A percentile compares a stretch with the other conserved stretches of the same genome.
Conservation (phyloP, 306 rosid species). For the Rosa multiflora region DNA sequence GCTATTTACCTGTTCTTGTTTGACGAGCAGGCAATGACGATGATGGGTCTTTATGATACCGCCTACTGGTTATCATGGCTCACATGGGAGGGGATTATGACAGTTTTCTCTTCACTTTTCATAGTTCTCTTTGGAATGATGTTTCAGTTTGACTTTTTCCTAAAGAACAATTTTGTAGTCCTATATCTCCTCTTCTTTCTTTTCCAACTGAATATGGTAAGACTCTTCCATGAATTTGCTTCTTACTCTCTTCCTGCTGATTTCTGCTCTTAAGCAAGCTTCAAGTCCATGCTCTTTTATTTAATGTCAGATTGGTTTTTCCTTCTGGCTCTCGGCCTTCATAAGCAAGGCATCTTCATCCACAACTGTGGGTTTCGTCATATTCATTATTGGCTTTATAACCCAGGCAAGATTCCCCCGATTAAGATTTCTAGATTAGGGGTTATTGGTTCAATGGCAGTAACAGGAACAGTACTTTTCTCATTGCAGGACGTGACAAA, state of each 20-base stretch:
- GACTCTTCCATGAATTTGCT: slow-evolving; percentile 11
- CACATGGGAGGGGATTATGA: slow-evolving; percentile 70
- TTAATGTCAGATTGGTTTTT: slow-evolving; percentile 64
- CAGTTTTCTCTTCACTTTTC: slow-evolving; percentile 64
- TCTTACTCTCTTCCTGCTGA: not conserved
- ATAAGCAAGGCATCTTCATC: slow-evolving; percentile 75
- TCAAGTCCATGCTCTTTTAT: not conserved
- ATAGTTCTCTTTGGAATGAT: slow-evolving; percentile 82
- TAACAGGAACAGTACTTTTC: slow-evolving; percentile 21
- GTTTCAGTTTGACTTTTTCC: slow-evolving; percentile 74
- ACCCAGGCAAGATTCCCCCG: slow-evolving; percentile 68
- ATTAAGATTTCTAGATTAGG: slow-evolving; percentile 18
- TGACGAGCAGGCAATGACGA: slow-evolving; percentile 63
- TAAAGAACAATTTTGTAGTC: slow-evolving; percentile 57
- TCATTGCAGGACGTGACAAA: slow-evolving; percentile 51
- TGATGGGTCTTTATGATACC: slow-evolving; percentile 92
- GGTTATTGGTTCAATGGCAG: slow-evolving; percentile 14
- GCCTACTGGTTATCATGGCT: slow-evolving; percentile 96
- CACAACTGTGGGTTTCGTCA: slow-evolving; percentile 70
- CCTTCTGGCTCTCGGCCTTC: slow-evolving; percentile 86
- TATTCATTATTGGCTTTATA: slow-evolving; percentile 72
- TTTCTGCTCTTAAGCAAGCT: slow-evolving; percentile 1
- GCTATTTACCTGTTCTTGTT: not conserved
- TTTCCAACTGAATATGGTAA: slow-evolving; percentile 85
- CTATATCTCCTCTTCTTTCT: slow-evolving; percentile 73